phyloP scores from a whole-genome alignment of 192 early-diverging fungal genomes.

The Phycomyces blakesleeanus region DNA sequence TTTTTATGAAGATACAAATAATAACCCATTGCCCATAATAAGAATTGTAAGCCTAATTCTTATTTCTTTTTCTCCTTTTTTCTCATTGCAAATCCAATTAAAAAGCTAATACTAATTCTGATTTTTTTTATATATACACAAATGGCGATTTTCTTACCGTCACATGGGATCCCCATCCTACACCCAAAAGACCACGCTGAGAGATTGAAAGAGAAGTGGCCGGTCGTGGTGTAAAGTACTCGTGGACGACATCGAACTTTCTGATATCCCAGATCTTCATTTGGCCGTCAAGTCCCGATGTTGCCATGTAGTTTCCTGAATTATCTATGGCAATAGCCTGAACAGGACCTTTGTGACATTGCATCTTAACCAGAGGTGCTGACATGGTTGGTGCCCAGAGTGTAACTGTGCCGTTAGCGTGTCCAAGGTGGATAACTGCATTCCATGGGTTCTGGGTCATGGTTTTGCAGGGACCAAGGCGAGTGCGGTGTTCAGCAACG shows the following conservation, averaged over 20 bases:
- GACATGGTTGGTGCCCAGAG: constrained; percentile 87
- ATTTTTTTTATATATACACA: constrained; percentile 5
- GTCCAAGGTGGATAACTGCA: constrained; percentile 89
- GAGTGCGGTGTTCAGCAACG: constrained; percentile 74
- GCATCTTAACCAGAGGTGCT: constrained; percentile 87
- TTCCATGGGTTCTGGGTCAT: constrained; percentile 91
- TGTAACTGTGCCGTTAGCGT: constrained; percentile 83
- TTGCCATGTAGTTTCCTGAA: constrained; percentile 82
- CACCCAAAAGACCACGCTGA: constrained; percentile 79
- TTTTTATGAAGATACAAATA: no score
- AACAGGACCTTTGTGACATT: constrained; percentile 87
- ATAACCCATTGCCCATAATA: no score
- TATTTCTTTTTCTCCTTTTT: constrained; percentile 14
- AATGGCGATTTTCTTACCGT: no score
- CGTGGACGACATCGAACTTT: constrained; percentile 72
- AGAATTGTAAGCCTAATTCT: no score
- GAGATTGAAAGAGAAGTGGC: constrained; percentile 80
- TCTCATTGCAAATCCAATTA: no score
- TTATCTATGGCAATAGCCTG: constrained; percentile 81
- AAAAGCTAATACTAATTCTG: no score
- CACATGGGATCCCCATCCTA: constrained; percentile 77
- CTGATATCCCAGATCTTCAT: constrained; percentile 94
- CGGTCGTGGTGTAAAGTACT: constrained; percentile 75
- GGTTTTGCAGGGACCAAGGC: constrained; percentile 72
- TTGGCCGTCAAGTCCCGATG: constrained; percentile 83